Base-by-base conservation (phyloP, 805 yeast genomes). In the Lipomyces orientalis region DNA sequence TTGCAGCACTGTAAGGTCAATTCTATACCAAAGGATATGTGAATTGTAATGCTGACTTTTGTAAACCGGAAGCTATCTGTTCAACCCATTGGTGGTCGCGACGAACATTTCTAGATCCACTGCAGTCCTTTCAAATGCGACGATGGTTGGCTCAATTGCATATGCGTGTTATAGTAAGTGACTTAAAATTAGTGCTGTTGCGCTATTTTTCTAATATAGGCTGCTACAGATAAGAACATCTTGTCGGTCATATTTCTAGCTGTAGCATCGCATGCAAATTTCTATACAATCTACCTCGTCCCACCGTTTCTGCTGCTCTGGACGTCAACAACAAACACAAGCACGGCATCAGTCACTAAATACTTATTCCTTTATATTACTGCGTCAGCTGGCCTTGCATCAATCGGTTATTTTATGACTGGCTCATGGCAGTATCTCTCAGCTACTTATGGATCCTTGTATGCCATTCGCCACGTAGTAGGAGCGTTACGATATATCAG, bases 61-160 rank as follows among this genome's bases (percentile, higher is more conserved):
- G 14, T 25, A 25, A 7, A n/a, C 14, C 25, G 37, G 19, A 29
- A 70, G 73, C 61, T 94, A 90, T 76, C 82, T 90, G 37, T 84
- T 92, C 75, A 95, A 93, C 76, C 99, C 99, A 8, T 81, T 93
- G 73, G 80, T 87, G n/a, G 77, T 93, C 1, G 77, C 91, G 61
- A 84, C 93, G 10, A 84, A 88, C 56, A 80, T 90, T 59, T 84
- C 95, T 4, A 87, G 87, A 72, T 89, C 97, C 0, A 86, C 97
- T 0, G 79, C 83, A 25, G 73, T 85, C 1, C 83, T 94, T 75
- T 81, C 89, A 8, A 87, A 89, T 75, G 78, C 87, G n/a, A 79
- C 87, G 43, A 74, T 91, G 0, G 76, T 86, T 2, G 81, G 80
- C 37, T 79, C 84, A 6, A 79, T 85, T 56, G 80, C 81, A 76